Base-by-base conservation (phyloP, 768 basidiomycete genomes). In the Amylocystis lapponica region DNA sequence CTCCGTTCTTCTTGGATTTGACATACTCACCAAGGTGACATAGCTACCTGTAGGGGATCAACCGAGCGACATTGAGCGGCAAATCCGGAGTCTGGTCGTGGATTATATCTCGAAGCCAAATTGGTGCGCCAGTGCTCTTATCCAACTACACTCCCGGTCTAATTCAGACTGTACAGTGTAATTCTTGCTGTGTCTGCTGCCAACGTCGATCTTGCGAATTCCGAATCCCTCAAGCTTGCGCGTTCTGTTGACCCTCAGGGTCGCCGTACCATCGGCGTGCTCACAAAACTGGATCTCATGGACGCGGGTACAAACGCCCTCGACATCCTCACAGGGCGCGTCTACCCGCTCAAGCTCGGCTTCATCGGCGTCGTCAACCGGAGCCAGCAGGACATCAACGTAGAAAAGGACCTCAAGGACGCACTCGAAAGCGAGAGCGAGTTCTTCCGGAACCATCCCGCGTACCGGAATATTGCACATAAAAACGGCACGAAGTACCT, bases 291-390 rank as follows among this genome's bases (percentile, higher is more conserved):
- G 26, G 96, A 99, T 66, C 76, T 99, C 35, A 99, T 99, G 96
- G 96, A 98, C 56, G 94, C 94, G 5, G 96, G 96, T 22, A 99
- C 96, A 27, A 97, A 99, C 62, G 96, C 96, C 17, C 69, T 94
- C 27, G 95, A 99, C 64, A 83, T 98, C 52, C 76, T 98, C 27
- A 97, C 91, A 0, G 96, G 96, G 30, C 86, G 95, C 46, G 88
- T 97, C 33, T 99, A 99, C 65, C 96, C 96, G 25, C 79, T 99
- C 49, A 98, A 97, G 63, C 77, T 99, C 10, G 96, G 96, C 34
- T 99, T 99, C 65, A 94, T 98, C 51, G 96, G 96, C 16, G 86
- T 98, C 11, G 96, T 99, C 45, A 96, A 96, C 59, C 83, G 96
- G 43, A 94, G 90, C 55, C 96, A 99, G 62, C 92, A 93, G 62